Evolutionary conservation across 129 eudicot species (phyloP), one percentile per base, ranked within the genome.

Genomic region (Solidago caesia): DNA sequence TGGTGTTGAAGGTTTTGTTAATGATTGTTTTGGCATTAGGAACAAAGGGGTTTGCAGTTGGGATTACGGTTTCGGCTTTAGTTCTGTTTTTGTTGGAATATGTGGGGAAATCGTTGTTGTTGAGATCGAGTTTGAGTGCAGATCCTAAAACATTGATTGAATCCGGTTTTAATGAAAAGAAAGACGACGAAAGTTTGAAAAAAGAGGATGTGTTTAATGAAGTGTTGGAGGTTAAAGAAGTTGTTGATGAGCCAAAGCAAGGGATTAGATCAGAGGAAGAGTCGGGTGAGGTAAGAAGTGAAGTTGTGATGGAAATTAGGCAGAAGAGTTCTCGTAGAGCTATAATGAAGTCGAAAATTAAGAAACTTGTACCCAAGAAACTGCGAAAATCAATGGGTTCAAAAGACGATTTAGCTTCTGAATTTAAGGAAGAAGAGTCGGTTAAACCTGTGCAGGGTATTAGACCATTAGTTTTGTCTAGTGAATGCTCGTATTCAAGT

Each of bases 61-160:
- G 91, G 75, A 81, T 90, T 48, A 83, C 91, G 4, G 13, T 93
- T 1, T 82, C 92, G 0, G 91, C 96, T 27, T 88, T 84, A 49
- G 41, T 78, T 64, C 65, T 93, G 64, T 61, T 88, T 44, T 72
- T 83, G 4, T 14, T 88, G 6, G 98, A 93, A 64, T 81, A 75
- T 75, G 59, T 78, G 1, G 83, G 84, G 57, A 85, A 88, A 26
- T 58, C 52, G 21, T 51, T 79, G 67, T 59, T 80, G 64, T 21
- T n/a, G 83, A 84, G 81, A 78, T 77, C 71, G 53, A 57, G 73
- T 46, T 47, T 72, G 26, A 73, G 46, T 14, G 68, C 42, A 27
- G 78, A 41, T 77, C 12, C 76, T 67, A 68, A 43, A 70, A 63
- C 65, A 52, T 57, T 13, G 16, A 62, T 48, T 29, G 77, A 72